A percentile compares a stretch with the other conserved stretches of the same genome.
Conservation (phyloP, 1,284 basidiomycete genomes). For the Trametes polyzona region DNA sequence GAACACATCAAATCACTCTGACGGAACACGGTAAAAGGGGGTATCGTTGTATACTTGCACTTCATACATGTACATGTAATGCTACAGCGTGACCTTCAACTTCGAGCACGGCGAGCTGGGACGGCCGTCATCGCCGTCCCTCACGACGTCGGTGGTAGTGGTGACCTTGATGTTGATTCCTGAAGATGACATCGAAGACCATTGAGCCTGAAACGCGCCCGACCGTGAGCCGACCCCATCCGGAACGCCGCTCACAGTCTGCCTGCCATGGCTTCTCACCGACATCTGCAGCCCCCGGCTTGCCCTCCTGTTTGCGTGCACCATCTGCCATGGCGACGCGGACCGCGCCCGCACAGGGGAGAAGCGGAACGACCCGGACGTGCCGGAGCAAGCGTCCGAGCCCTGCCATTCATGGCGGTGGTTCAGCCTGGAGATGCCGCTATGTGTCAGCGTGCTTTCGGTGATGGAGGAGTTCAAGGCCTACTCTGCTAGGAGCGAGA, state of each 20-base stretch:
- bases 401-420: neutral
- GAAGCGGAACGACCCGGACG: neutral
- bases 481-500: constrained; percentile 6
- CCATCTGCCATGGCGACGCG: neutral
- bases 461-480: neutral
- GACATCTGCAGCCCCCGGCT: neutral
- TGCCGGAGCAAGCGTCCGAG: neutral
- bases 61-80: too few species aligned
- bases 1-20: too few species aligned
- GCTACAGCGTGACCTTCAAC: neutral
- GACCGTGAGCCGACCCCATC: neutral
- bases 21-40: too few species aligned
- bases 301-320: neutral
- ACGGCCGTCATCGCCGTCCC: neutral
- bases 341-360: neutral
- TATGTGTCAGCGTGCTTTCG: neutral
- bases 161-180: constrained; percentile 1
- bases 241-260: neutral
- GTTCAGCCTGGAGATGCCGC: neutral
- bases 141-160: neutral
- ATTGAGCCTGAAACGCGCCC: neutral
- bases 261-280: neutral
- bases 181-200: neutral
- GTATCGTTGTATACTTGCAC: too few species aligned
- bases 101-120: neutral